Evolutionary conservation across 2,329 filamentous ascomycete genomes (phyloP), one percentile per base, ranked within the genome.

Genomic region (Periconia sp.): DNA sequence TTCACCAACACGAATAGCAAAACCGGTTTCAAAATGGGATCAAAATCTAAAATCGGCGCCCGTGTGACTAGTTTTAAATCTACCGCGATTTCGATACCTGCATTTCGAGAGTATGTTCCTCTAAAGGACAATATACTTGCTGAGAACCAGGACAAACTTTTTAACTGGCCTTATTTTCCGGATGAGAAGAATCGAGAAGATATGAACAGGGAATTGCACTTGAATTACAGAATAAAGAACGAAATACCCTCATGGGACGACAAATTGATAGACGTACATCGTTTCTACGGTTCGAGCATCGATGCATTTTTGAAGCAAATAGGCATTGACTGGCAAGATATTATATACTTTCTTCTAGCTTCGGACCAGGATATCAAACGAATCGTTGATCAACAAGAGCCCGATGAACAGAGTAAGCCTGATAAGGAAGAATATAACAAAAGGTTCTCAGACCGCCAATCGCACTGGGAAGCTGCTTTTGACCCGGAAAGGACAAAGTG

Each of bases 21-120:
- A 44, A 42, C 60, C 52, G 6, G 18, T n/a, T n/a, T n/a, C n/a
- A n/a, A n/a, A n/a, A n/a, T n/a, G n/a, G n/a, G n/a, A 19, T 37
- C 53, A 52, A 50, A 55, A 41, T 23, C 57, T 40, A 33, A 52
- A 49, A 8, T 52, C 37, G 49, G 35, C 9, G 19, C 46, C 6
- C 47, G 49, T 17, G 27, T 58, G 10, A 71, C 59, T 19, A 54
- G 33, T 18, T 66, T 63, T 49, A 55, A 48, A 19, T 56, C 60
- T 5, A 55, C 54, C 14, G 56, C 57, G 33, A 45, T 63, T 13
- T 30, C 49, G 1, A 55, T 77, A 19, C 77, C 77, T 2, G 54
- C 53, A 10, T 79, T 76, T 58, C 71, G 67, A 2, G 74, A 77
- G 52, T 78, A 76, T 54, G 71, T 76, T n/a, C 71, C 64, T 40